Evolutionary conservation across 2,329 filamentous ascomycete species (phyloP).

Genomic region (Fusarium coicis): DNA sequence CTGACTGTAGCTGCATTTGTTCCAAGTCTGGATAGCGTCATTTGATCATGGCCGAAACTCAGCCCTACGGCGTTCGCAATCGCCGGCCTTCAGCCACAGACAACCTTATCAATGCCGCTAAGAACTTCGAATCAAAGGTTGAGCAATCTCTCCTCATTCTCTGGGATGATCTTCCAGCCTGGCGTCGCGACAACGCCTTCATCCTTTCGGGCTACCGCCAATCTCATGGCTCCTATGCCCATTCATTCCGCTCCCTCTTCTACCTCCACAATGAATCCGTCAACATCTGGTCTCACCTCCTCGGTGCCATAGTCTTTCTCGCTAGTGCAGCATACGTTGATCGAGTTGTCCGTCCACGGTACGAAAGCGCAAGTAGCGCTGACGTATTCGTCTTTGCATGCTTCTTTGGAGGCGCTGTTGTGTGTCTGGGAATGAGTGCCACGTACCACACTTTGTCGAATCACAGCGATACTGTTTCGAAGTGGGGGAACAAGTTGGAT

Average conservation of each 20-base stretch:
- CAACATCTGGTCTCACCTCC: slow-evolving; percentile 71
- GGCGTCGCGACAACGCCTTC: slow-evolving; percentile 70
- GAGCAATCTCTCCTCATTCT: slow-evolving; percentile 57
- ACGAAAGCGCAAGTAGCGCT: slow-evolving; percentile 66
- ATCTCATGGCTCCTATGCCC: slow-evolving; percentile 59
- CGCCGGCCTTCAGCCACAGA: slow-evolving; percentile 46
- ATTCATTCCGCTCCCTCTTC: slow-evolving; percentile 59
- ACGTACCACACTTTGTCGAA: slow-evolving; percentile 88
- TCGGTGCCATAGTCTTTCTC: slow-evolving; percentile 72
- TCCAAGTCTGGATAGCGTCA: slow-evolving; percentile 17
- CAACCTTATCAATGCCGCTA: slow-evolving; percentile 41
- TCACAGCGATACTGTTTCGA: slow-evolving; percentile 81
- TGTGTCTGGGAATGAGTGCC: slow-evolving; percentile 83
- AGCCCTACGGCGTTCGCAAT: slow-evolving; percentile 38
- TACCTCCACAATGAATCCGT: slow-evolving; percentile 71
- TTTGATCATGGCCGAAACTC: slow-evolving; percentile 33
- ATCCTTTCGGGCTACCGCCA: slow-evolving; percentile 66
- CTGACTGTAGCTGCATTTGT: background rate
- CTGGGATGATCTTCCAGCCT: slow-evolving; percentile 68
- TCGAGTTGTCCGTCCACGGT: slow-evolving; percentile 70
- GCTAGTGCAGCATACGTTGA: slow-evolving; percentile 64
- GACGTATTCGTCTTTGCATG: slow-evolving; percentile 80
- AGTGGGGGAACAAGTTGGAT: slow-evolving; percentile 91
- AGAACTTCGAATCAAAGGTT: slow-evolving; percentile 52
- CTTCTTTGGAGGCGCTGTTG: slow-evolving; percentile 80